Base-by-base conservation (phyloP, 306 rosid species). In the Fagus crenata region DNA sequence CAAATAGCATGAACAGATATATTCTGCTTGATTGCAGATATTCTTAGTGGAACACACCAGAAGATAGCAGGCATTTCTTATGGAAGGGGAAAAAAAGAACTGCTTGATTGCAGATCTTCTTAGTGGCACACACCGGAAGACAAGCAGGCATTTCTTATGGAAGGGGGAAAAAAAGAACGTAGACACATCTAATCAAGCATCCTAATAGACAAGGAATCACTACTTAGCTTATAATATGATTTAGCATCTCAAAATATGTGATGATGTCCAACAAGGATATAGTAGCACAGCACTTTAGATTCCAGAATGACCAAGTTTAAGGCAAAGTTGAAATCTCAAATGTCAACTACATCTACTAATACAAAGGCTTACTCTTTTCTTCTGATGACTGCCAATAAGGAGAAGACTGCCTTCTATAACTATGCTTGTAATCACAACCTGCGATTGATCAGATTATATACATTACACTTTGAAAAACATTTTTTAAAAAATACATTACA, bases 401-500 rank as follows among this genome's bases (percentile, higher is more conserved):
- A 85, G 81, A 42, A 88, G 92, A 71, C 77, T 71, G n/a, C 86
- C 90, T 1, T 86, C 80, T 64, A 88, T 82, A 72, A 71, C 83
- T 78, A 88, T 86, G 87, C 97, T 90, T 75, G 93, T 89, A 76
- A 92, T 77, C 80, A 92, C 90, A 80, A 92, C 92, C 96, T 92
- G 89, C 42, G 77, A 64, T 40, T 65, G 5, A 69, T 56, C 18
- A 70, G 53, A 67, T 77, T 28, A 74, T 49, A 39, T 51, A 31
- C 65, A 75, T 83, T 39, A 76, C 17, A 46, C 51, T 46, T 46
- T 9, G 51, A 14, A 46, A 46, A 46, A 46, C 14, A 9, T 46
- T 63, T 6, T 22, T 64, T 53, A 67, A 79, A n/a, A 74, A 36
- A n/a, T 51, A 35, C 65, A 75, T 83, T 39, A 39, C 22, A 74